A percentile compares a stretch with the other conserved stretches of the same genome.
phyloP scores from a whole-genome alignment of 768 basidiomycete genomes.

The Lenzites betulinus region DNA sequence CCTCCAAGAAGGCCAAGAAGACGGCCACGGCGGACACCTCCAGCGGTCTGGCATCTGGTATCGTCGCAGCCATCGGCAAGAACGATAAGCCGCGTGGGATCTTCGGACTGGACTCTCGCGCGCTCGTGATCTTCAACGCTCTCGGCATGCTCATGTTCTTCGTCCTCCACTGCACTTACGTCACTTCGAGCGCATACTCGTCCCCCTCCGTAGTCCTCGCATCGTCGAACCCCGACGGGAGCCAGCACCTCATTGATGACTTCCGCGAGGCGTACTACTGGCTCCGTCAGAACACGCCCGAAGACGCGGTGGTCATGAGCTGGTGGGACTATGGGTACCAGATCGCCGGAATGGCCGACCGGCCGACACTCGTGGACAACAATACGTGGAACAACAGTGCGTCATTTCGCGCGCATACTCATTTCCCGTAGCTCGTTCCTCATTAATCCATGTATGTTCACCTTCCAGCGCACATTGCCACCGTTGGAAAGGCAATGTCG shows the following conservation, averaged over 20 bases:
- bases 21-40: slow-evolving; percentile 35
- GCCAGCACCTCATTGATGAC: slow-evolving; percentile 95
- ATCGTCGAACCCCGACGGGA: slow-evolving; percentile 77
- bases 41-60: slow-evolving; percentile 43
- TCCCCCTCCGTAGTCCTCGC: slow-evolving; percentile 96
- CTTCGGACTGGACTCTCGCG: slow-evolving; percentile 82
- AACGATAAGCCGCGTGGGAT: slow-evolving; percentile 55
- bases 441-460: no score
- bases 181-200: slow-evolving; percentile 92
- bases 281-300: slow-evolving; percentile 92
- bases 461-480: slow-evolving; percentile 89
- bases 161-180: slow-evolving; percentile 96
- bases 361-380: slow-evolving; percentile 95
- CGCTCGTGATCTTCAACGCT: slow-evolving; percentile 73
- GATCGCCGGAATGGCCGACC: slow-evolving; percentile 98
- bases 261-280: slow-evolving; percentile 99
- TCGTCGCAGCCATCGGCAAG: slow-evolving; percentile 39
- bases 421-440: no score
- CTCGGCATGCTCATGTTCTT: slow-evolving; percentile 84
- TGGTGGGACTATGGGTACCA: slow-evolving; percentile 99
- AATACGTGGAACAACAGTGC: slow-evolving; percentile 99
- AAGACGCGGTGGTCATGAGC: slow-evolving; percentile 93
- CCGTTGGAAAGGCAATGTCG: slow-evolving; percentile 98
- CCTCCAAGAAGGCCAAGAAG: slow-evolving; percentile 49
- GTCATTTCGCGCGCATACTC: slow-evolving; percentile 35